Base-by-base conservation (phyloP, 768 basidiomycete species). In the Rhodocollybia butyracea region DNA sequence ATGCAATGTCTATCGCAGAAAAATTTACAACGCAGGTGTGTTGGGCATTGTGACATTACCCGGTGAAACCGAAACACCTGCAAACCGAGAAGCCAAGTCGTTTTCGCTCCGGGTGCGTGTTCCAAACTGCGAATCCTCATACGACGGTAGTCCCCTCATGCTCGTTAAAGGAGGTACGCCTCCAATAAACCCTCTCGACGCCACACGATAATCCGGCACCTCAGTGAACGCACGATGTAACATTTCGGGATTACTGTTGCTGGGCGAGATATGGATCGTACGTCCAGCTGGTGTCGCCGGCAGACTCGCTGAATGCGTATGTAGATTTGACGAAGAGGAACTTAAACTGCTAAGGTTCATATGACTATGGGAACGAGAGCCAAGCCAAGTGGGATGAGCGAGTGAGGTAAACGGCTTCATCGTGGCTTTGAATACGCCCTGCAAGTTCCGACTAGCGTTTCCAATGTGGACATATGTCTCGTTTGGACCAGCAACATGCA, bases 201-300 rank as follows among this genome's bases (percentile, higher is more conserved):
- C 92, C 43, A 91, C 79, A 19, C 79, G 79, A 68, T 98, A 98
- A 60, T 90, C 84, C 1, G 96, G 96, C 17, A 97, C 90, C 74
- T 79, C 83, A 60, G 80, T 89, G 63, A 83, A 86, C 45, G 83
- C 82, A 21, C 85, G 78, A 59, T 83, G 82, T 56, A 88, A 72
- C 59, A 82, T 59, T 59, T 68, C 64, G 15, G 66, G 66, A 54
- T 65, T 60, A 31, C 64, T 60, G 46, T 59, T 65, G 54, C 46
- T 46, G 31, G 69, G 63, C 21, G 60, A 36, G 24, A 59, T 36
- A 27, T 59, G 55, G 13, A 59, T 22, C 46, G 36, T 30, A 11
- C 57, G 43, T 19, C 54, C 46, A 19, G 56, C 45, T 26, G 56
- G 38, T 22, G 62, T 50, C 36, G 60, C 17, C 51, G 64, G 39